Base-by-base conservation (phyloP, 2,329 filamentous ascomycete genomes). In the Ustulina deusta region DNA sequence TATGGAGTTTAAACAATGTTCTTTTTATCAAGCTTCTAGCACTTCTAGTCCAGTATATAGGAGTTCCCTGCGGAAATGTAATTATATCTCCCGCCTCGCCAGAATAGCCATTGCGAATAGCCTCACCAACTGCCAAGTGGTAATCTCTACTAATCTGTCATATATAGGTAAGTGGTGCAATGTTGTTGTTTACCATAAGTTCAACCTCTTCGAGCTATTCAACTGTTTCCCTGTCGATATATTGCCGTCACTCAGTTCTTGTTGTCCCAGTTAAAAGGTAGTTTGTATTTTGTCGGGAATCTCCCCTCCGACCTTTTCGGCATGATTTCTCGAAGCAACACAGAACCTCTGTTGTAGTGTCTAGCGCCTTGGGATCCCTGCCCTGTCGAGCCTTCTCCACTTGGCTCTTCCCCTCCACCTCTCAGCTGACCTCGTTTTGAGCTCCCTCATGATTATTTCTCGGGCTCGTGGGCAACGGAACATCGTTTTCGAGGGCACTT, bases 231-330 rank as follows among this genome's bases (percentile, higher is more conserved):
- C 25, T 55, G 13, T 55, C 15, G 10, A 11, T 25, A 17, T 15
- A 6, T 55, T 6, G 5, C 52, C 52, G 13, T 44, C 25, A 15
- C 36, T 38, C 4, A 42, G 17, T 29, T 57, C 38, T 32, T 17
- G n/a, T 38, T 57, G 6, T 29, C 20, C 54, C 54, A 57, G 6
- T 44, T 44, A 2, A 2, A 15, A 25, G 36, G 25, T 10, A 13
- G 17, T 9, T 57, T 57, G 17, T 57, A 57, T 10, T 57, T 38
- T 20, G 44, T 57, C 1, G 54, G 54, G 22, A 57, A 32, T 32
- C 54, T 42, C 46, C 46, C 54, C 2, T 13, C 36, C 13, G 13
- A 6, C n/a, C 7, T 57, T n/a, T 44, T 44, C 17, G n/a, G 6
- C 15, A 29, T n/a, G 1, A n/a, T n/a, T 44, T 44, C 54, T 2